Conservation (phyloP, 225 moss, liverwort and hornwort genomes). For the Marchantia paleacea region DNA sequence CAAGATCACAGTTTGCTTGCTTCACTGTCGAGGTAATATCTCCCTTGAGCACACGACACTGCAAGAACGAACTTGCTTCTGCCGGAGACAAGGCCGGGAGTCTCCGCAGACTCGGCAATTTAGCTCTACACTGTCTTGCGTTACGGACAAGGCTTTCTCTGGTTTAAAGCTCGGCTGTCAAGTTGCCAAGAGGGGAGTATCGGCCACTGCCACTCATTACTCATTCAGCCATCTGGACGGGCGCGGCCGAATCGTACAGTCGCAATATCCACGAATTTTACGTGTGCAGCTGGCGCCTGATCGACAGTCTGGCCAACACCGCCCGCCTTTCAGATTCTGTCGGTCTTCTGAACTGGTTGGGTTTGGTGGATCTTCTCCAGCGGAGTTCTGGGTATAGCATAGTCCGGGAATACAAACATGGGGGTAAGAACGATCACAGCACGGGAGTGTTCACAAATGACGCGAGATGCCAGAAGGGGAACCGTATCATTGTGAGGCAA, state of each 20-base stretch:
- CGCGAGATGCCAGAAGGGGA: not conserved
- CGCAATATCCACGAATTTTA: not conserved
- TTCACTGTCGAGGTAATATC: not conserved
- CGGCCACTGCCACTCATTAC: not conserved
- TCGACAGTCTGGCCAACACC: not conserved
- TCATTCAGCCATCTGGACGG: not conserved
- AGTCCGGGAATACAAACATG: not conserved
- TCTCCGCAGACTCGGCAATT: not conserved
- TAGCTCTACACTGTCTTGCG: not conserved
- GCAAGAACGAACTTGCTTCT: not conserved
- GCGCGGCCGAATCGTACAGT: not conserved
- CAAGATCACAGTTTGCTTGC: not conserved
- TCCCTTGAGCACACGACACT: not conserved
- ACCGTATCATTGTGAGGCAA: not conserved
- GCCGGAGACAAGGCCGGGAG: not conserved
- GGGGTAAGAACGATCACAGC: not conserved
- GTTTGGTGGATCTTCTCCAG: not conserved
- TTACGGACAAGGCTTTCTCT: not conserved
- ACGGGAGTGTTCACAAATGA: not conserved
- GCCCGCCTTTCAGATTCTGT: not conserved
- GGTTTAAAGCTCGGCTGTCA: not conserved
- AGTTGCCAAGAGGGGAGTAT: not conserved
- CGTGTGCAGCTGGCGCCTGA: not conserved
- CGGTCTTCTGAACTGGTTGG: not conserved
- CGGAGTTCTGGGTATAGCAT: not conserved